phyloP scores from a whole-genome alignment of 2,329 filamentous ascomycete genomes.

The Bipolaris sorokiniana region DNA sequence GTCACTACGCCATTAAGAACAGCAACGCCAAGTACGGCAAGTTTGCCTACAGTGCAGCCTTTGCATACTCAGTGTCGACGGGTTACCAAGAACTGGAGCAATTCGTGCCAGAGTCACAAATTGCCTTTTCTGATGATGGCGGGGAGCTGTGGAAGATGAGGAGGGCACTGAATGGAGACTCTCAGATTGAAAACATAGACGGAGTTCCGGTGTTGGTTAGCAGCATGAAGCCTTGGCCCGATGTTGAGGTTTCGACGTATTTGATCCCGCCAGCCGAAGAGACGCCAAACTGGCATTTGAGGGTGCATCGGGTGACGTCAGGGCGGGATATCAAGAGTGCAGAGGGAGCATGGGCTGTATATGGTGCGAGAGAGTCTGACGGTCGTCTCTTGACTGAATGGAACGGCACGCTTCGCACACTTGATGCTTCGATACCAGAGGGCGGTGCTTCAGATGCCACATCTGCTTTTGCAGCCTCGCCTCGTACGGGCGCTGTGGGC shows the following conservation, averaged over 20 bases:
- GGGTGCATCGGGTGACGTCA: constrained; percentile 67
- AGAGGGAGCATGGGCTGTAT: constrained; percentile 76
- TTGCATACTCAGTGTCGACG: constrained; percentile 78
- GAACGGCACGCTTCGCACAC: constrained; percentile 24
- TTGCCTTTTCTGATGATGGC: constrained; percentile 77
- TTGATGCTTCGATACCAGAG: constrained; percentile 51
- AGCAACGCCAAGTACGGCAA: constrained; percentile 82
- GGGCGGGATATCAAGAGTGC: constrained; percentile 70
- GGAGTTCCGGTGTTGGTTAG: constrained; percentile 68
- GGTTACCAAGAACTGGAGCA: constrained; percentile 78
- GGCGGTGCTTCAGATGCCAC: constrained; percentile 41
- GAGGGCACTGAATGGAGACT: constrained; percentile 66
- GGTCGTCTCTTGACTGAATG: constrained; percentile 58
- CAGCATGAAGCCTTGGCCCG: constrained; percentile 72
- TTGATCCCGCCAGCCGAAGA: constrained; percentile 66
- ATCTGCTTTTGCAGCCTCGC: constrained; percentile 54
- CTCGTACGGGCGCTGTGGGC: constrained; percentile 58
- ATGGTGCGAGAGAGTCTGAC: constrained; percentile 65
- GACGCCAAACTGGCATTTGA: constrained; percentile 70
- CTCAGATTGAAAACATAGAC: constrained; percentile 64
- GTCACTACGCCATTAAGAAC: constrained; percentile 80
- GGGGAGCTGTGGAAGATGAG: constrained; percentile 81
- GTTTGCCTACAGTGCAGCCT: constrained; percentile 78
- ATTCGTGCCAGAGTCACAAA: constrained; percentile 75
- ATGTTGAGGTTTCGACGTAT: constrained; percentile 70